These are phyloP conservation scores for Plasmodium vinckei DNA, from an alignment of 169 alveolate species.

Conservation along the genomic window DNA sequence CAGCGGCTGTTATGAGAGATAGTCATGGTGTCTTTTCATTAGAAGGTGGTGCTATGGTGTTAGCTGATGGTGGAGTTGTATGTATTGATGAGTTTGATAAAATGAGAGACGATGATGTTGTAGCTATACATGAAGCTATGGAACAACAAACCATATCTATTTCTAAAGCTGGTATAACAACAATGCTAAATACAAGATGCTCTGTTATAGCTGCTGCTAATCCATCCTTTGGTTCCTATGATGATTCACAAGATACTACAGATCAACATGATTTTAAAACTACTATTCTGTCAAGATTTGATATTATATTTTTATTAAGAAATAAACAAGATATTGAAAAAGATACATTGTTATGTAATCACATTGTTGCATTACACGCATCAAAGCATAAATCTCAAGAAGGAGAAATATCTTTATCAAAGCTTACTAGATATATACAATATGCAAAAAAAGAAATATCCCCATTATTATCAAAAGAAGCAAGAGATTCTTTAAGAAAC, in stretches of 20 bases:
- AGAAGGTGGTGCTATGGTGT: slow-evolving; percentile 99
- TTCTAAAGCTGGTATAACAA: slow-evolving; percentile 99
- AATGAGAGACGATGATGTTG: slow-evolving; percentile 99
- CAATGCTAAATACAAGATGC: slow-evolving; percentile 96
- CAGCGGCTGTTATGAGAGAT: slow-evolving; percentile 98
- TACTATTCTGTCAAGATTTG: slow-evolving; percentile 97
- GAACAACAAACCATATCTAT: slow-evolving; percentile 99
- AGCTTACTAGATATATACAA: slow-evolving; percentile 82
- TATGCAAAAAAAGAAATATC: slow-evolving; percentile 86
- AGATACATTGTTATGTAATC: slow-evolving; percentile 90
- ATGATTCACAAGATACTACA: slow-evolving; percentile 95
- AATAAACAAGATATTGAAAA: slow-evolving; percentile 95
- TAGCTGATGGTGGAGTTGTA: slow-evolving; percentile 99
- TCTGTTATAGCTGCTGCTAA: slow-evolving; percentile 99
- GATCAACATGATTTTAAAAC: slow-evolving; percentile 99
- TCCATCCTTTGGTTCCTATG: slow-evolving; percentile 98
- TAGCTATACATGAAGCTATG: slow-evolving; percentile 99
- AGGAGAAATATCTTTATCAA: slow-evolving; percentile 78
- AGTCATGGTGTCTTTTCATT: slow-evolving; percentile 92
- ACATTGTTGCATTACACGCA: slow-evolving; percentile 83
- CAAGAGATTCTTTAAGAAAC: slow-evolving; percentile 94
- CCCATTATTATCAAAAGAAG: slow-evolving; percentile 97
- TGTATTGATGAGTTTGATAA: slow-evolving; percentile 99
- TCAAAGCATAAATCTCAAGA: slow-evolving; percentile 75
- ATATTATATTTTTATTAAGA: slow-evolving; percentile 96